Percentiles rank a stretch among this genome's conserved stretches.
Conservation (phyloP, 1,284 basidiomycete genomes). For the Coniferiporia weirii region DNA sequence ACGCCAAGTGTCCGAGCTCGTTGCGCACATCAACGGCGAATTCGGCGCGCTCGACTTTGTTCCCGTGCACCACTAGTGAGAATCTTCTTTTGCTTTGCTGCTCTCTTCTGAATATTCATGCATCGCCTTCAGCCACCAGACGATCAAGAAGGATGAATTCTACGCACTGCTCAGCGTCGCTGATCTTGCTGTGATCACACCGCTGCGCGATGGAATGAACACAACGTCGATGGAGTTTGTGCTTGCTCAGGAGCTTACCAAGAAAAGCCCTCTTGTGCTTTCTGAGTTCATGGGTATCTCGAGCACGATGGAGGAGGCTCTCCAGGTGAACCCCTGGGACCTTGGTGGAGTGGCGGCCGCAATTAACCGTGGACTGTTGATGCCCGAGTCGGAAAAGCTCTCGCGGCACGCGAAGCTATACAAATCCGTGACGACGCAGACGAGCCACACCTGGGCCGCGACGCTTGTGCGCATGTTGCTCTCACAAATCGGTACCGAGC, state of each 20-base stretch:
- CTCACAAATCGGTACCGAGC: conserved; percentile 74
- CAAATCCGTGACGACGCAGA: conserved; percentile 89
- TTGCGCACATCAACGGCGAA: conserved; percentile 95
- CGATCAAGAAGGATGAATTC: conserved; percentile 96
- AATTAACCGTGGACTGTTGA: conserved; percentile 84
- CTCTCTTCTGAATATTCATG: no score
- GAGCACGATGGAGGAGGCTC: conserved; percentile 77
- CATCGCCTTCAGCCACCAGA: conserved; percentile 70
- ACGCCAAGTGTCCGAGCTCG: conserved; percentile 89
- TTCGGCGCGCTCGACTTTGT: conserved; percentile 95
- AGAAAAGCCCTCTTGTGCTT: conserved; percentile 80
- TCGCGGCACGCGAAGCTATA: conserved; percentile 75
- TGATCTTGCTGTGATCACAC: conserved; percentile 94
- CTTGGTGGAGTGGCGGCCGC: conserved; percentile 90
- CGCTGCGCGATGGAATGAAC: conserved; percentile 97
- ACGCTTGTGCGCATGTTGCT: conserved; percentile 87
- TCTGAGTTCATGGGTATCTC: conserved; percentile 98
- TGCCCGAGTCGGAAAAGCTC: conserved; percentile 76
- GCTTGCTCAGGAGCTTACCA: conserved; percentile 82
- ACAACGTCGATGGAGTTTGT: conserved; percentile 98
- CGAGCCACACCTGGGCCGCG: conserved; percentile 93
- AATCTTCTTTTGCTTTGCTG: conserved; percentile 17
- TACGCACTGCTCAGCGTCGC: conserved; percentile 95
- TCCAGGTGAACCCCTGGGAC: conserved; percentile 88
- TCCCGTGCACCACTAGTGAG: conserved; percentile 97